These are phyloP conservation scores for Aspergillus sp. DNA, from an alignment of 2,329 filamentous ascomycete genomes.

Conservation along the genomic window DNA sequence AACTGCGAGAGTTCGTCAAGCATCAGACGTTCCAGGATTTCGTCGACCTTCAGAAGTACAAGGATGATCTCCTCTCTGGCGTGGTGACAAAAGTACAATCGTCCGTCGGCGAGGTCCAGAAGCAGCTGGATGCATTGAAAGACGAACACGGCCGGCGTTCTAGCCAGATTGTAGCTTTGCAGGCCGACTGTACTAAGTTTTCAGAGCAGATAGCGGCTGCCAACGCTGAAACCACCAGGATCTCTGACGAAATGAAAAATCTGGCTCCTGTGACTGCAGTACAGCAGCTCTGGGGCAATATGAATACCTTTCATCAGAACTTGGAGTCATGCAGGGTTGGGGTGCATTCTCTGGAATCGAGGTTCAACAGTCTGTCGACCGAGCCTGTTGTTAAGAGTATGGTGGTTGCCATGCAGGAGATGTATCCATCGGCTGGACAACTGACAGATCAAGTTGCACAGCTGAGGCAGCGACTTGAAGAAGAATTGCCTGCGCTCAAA, in stretches of 20 bases:
- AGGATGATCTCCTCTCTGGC: background rate
- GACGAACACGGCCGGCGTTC: background rate
- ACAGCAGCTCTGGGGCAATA: background rate
- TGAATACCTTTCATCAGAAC: background rate
- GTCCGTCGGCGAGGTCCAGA: background rate
- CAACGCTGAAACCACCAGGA: background rate
- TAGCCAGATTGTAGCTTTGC: background rate
- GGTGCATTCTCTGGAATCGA: conserved; percentile 43
- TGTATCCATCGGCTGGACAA: conserved; percentile 31
- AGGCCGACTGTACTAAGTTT: background rate
- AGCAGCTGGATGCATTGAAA: background rate
- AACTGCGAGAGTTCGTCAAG: background rate
- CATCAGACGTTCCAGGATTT: background rate
- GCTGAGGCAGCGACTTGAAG: conserved; percentile 7
- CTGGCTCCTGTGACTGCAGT: background rate
- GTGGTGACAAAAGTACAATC: background rate
- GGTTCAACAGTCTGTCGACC: conserved; percentile 50
- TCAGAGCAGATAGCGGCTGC: background rate
- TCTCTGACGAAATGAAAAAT: background rate
- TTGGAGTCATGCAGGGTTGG: conserved; percentile 19
- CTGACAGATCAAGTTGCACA: conserved; percentile 19
- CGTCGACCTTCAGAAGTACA: background rate
- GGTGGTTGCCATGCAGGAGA: conserved; percentile 31
- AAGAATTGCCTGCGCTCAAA: conserved; percentile 3
- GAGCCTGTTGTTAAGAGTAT: conserved; percentile 35